Conservation (phyloP, 1,284 basidiomycete species). For the Volvariella surrecta region DNA sequence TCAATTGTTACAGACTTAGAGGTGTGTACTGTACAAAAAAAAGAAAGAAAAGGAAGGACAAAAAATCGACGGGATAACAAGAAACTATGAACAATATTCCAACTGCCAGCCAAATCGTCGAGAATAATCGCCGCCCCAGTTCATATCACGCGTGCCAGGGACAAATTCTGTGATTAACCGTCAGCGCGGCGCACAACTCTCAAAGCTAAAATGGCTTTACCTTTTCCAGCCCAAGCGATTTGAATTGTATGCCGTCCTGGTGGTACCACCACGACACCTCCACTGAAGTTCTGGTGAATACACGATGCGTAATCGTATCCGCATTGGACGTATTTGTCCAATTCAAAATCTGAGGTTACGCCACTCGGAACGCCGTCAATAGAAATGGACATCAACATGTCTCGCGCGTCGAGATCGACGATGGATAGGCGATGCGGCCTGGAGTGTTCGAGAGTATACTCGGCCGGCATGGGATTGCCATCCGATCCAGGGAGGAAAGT, state of each 20-base stretch:
- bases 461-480: slow-evolving; percentile 11
- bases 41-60: neutral
- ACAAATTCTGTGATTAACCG: neutral
- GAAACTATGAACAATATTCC: neutral
- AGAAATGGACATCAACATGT: slow-evolving; percentile 14
- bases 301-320: slow-evolving; percentile 12
- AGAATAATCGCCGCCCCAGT: neutral
- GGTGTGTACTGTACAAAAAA: too few species aligned
- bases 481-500: neutral
- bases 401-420: slow-evolving; percentile 15
- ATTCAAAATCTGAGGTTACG: slow-evolving; percentile 12
- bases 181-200: neutral
- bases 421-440: slow-evolving; percentile 13
- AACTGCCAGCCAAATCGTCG: neutral
- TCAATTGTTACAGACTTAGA: too few species aligned
- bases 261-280: slow-evolving; percentile 12
- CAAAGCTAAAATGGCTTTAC: neutral
- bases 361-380: slow-evolving; percentile 13
- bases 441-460: slow-evolving; percentile 11
- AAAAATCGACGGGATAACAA: neutral
- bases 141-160: neutral
- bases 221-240: slow-evolving; percentile 5
- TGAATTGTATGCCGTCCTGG: slow-evolving; percentile 15
- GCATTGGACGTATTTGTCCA: slow-evolving; percentile 13
- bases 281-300: slow-evolving; percentile 11